Evolutionary conservation across 176 grass and related monocot species (phyloP), one percentile per base, ranked within the genome.

Genomic region (Carex myosuroides): DNA sequence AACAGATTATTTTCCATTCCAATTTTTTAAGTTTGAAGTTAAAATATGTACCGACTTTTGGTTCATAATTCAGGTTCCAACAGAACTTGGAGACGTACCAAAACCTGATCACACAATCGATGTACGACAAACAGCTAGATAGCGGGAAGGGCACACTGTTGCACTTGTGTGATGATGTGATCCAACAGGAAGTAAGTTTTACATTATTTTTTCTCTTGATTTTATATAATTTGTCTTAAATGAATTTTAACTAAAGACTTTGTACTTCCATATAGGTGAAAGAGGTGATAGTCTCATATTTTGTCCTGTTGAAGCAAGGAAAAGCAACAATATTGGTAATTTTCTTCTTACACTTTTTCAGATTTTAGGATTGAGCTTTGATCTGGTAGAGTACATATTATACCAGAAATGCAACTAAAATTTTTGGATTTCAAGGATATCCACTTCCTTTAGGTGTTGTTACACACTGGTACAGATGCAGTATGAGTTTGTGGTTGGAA

Each of bases 101-200:
- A 87, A 98, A 98, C 63, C 56, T 98, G 81, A 95, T 95, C 83
- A 98, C 89, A 60, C 89, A 95, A 84, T 94, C 92, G 67, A 89
- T 98, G 95, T 95, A 98, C 83, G 92, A 98, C 58, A 95, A 98
- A 89, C 95, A 98, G 68, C 89, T 98, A 83, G 92, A 98, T 79
- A 98, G 95, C 48, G 95, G 95, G 50, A 98, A 92, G 85, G 95
- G 92, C 79, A 98, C 95, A 70, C 91, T 98, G 64, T 90, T 98
- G 13, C 95, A 98, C 60, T 86, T 98, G 84, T 95, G 95, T 88
- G 92, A 98, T 84, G 95, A 98, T 74, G 95, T 95, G 32, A 94
- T 95, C 67, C 91, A 98, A 33, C 92, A 98, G 85, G 95, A 98
- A 90, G 95, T 94, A 87, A 13, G 85, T 55, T 59, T 75, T 44